Evolutionary conservation across 495 filamentous ascomycete species (phyloP).

Genomic region (Xanthoparmelia taractica): DNA sequence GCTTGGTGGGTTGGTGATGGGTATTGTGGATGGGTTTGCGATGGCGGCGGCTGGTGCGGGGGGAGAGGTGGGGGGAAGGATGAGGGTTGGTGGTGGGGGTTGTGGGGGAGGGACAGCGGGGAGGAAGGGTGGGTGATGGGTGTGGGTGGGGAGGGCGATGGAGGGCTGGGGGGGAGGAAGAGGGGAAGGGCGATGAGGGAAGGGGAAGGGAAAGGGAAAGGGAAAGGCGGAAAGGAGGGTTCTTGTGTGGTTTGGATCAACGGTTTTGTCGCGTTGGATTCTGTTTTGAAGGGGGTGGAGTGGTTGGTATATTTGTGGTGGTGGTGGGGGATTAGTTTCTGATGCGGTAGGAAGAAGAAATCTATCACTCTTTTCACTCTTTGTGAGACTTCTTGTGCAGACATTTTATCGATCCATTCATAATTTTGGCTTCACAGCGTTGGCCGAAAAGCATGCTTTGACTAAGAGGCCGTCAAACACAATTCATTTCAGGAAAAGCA

Average conservation of each 20-base stretch:
- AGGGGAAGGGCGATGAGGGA: not conserved
- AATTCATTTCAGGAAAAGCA: not conserved
- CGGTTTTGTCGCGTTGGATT: not conserved
- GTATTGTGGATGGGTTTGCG: not conserved
- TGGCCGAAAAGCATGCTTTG: not conserved
- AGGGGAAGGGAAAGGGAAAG: not conserved
- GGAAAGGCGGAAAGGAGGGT: no score
- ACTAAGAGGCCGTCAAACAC: no score
- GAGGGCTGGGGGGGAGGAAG: no score
- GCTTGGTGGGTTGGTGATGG: not conserved
- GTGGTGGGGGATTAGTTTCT: no score
- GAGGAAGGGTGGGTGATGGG: not conserved
- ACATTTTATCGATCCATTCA: no score
- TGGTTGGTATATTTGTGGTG: no score
- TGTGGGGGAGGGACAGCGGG: no score
- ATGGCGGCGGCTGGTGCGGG: not conserved
- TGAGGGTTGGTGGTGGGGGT: no score
- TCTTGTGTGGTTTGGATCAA: no score
- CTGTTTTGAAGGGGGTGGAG: not conserved
- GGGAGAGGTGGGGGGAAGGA: no score
- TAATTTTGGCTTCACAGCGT: not conserved
- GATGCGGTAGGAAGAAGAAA: no score
- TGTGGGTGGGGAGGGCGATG: not conserved
- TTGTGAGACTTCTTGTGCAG: not conserved
- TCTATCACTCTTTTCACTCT: no score